Conservation (phyloP, 495 filamentous ascomycete genomes). For the Penicillium samsonianum region DNA sequence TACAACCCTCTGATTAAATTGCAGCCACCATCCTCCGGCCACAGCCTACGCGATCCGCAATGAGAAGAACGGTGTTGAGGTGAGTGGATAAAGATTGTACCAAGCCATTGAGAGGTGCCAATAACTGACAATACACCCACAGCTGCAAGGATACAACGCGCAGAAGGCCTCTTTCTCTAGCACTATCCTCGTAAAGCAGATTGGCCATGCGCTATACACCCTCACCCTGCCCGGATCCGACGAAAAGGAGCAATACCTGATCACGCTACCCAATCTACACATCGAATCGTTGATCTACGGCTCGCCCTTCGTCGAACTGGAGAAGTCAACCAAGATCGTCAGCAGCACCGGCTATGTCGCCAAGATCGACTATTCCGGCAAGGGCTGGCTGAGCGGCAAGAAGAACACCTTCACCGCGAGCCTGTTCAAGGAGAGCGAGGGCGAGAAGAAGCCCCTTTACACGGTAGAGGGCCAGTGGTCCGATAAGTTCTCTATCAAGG, state of each 20-base stretch:
- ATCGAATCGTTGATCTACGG: slow-evolving; percentile 94
- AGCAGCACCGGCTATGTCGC: slow-evolving; percentile 86
- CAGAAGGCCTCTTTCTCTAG: slow-evolving; percentile 93
- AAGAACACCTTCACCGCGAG: slow-evolving; percentile 87
- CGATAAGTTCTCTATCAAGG: slow-evolving; percentile 75
- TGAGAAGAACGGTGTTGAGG: slow-evolving; percentile 73
- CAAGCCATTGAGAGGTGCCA: background rate
- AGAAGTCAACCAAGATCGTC: slow-evolving; percentile 76
- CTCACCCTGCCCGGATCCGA: slow-evolving; percentile 60
- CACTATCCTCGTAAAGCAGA: slow-evolving; percentile 94
- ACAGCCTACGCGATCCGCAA: slow-evolving; percentile 95
- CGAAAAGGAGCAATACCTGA: slow-evolving; percentile 74
- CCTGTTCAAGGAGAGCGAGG: slow-evolving; percentile 68
- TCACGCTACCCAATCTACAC: slow-evolving; percentile 89
- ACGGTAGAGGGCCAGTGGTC: slow-evolving; percentile 91
- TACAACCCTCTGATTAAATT: slow-evolving; percentile 8
- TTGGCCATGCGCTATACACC: slow-evolving; percentile 87
- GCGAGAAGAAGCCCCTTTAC: slow-evolving; percentile 82
- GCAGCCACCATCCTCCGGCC: slow-evolving; percentile 93
- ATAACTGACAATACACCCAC: slow-evolving; percentile 4
- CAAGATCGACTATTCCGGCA: slow-evolving; percentile 89
- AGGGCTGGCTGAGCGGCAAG: slow-evolving; percentile 92
- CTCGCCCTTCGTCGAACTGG: slow-evolving; percentile 87
- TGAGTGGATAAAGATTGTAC: slow-evolving; percentile 26
- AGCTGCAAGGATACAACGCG: slow-evolving; percentile 95